Base-by-base conservation (phyloP, 345 rosid genomes). In the Ricinus communis region DNA sequence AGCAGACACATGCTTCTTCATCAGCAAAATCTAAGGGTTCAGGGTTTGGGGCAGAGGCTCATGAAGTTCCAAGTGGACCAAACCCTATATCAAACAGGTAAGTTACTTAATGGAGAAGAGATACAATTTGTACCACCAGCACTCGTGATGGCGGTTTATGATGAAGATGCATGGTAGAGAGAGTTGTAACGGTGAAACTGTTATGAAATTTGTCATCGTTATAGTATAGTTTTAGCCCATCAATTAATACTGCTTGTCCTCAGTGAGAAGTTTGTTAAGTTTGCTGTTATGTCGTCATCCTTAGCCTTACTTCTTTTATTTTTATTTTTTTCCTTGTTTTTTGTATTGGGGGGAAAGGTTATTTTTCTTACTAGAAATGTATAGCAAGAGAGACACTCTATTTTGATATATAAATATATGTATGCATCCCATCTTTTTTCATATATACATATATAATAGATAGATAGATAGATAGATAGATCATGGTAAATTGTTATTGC, bases 31-130 rank as follows among this genome's bases (percentile, higher is more conserved):
- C 77, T 41, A 77, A 72, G 69, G 73, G 78, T 28, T 71, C 69
- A 54, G 74, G 80, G 72, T 80, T 85, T 66, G 85, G 80, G 56
- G 88, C 80, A 22, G 83, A 74, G 5, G 93, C 84, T 47, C 98
- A 93, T 77, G 93, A 90, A 73, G 97, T 93, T 70, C 98, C 97
- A 0, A 93, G 98, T 52, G 98, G 97, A 61, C 97, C 98, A 46
- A 90, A 93, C 85, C 98, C 98, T 64, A 90, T 90, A 74, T 90
- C 97, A 43, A 90, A 93, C 82, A 84, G 86, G 85, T 88, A 73
- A 82, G 72, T 69, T 45, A 25, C 57, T 58, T 38, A 2, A 50
- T 40, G 11, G 15, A 19, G 19, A 30, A 36, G 45, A 33, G 40
- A 43, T 12, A 43, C 25, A 43, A 43, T 45, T 24, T 16, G 19